A percentile compares a stretch with the other conserved stretches of the same genome.
phyloP scores from a whole-genome alignment of 345 rosid species.

The Heritiera littoralis region DNA sequence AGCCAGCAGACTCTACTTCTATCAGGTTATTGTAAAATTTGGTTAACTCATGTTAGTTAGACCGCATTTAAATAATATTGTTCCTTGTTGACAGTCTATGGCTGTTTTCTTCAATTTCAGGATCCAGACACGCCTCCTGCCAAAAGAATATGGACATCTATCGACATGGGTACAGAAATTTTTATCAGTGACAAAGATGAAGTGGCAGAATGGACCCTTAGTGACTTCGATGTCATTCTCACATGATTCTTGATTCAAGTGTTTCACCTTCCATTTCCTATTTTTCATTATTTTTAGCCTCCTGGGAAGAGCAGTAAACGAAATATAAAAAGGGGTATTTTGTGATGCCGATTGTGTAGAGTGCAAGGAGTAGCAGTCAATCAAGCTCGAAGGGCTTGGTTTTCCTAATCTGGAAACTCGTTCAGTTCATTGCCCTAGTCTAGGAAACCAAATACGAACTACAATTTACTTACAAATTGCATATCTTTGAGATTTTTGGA shows the following conservation, averaged over 20 bases:
- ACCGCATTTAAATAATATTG: not conserved
- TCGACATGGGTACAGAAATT: constrained; percentile 67
- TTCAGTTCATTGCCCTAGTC: not conserved
- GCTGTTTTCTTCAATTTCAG: constrained; percentile 30
- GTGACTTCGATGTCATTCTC: constrained; percentile 56
- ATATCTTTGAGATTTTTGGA: no score
- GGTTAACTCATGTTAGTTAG: no score
- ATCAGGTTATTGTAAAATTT: constrained; percentile 46
- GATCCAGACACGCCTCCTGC: constrained; percentile 63
- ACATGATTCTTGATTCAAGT: constrained; percentile 17
- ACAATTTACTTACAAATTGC: not conserved
- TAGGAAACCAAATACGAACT: no score
- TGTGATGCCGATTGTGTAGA: not conserved
- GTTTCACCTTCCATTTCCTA: not conserved
- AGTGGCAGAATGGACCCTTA: constrained; percentile 61
- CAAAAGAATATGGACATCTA: constrained; percentile 69
- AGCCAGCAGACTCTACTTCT: constrained; percentile 67
- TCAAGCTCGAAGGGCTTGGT: not conserved
- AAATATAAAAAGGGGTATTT: not conserved
- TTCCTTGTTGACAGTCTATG: not conserved
- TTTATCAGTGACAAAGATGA: constrained; percentile 44
- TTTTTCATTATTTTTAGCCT: not conserved
- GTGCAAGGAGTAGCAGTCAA: no score
- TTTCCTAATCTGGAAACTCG: not conserved
- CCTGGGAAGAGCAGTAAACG: not conserved